Evolutionary conservation across 2,329 filamentous ascomycete genomes (phyloP).

Genomic region (Dactylellina parvicollis): DNA sequence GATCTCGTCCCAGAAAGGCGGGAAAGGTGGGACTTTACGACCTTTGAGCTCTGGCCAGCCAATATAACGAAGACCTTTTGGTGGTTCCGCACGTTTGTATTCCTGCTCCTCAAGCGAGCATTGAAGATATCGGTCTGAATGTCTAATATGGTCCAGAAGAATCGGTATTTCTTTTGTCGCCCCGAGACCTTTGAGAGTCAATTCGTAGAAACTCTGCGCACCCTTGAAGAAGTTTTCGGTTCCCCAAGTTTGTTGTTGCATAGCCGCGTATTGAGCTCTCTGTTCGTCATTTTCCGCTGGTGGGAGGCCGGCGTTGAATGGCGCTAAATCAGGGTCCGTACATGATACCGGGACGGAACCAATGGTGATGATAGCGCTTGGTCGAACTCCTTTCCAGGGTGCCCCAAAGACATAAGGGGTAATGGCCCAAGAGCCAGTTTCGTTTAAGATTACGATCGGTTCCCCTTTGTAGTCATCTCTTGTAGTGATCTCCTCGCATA

Average conservation of each 20-base stretch:
- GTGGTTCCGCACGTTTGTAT: conserved; percentile 32
- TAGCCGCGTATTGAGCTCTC: conserved; percentile 59
- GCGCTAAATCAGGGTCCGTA: conserved; percentile 62
- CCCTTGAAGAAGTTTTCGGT: conserved; percentile 52
- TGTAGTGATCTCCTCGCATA: conserved; percentile 59
- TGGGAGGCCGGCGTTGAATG: conserved; percentile 62
- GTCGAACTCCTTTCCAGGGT: conserved; percentile 58
- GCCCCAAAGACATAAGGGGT: conserved; percentile 62
- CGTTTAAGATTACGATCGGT: conserved; percentile 63
- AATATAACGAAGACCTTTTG: conserved; percentile 44
- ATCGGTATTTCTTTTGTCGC: conserved; percentile 56
- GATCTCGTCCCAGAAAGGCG: conserved; percentile 65
- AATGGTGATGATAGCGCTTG: conserved; percentile 62
- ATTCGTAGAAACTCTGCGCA: conserved; percentile 56
- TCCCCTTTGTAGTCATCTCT: conserved; percentile 37
- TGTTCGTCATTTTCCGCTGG: conserved; percentile 62
- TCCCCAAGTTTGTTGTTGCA: conserved; percentile 51
- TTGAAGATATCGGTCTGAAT: conserved; percentile 41
- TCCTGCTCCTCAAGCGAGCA: conserved; percentile 48
- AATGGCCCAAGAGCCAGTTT: conserved; percentile 62
- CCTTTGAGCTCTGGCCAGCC: conserved; percentile 51
- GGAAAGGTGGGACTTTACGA: conserved; percentile 56
- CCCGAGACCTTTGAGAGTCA: conserved; percentile 59
- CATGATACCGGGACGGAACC: conserved; percentile 61
- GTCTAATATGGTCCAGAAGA: conserved; percentile 24